Base-by-base conservation (phyloP, 2,329 filamentous ascomycete species). In the Aspergillus fructus region DNA sequence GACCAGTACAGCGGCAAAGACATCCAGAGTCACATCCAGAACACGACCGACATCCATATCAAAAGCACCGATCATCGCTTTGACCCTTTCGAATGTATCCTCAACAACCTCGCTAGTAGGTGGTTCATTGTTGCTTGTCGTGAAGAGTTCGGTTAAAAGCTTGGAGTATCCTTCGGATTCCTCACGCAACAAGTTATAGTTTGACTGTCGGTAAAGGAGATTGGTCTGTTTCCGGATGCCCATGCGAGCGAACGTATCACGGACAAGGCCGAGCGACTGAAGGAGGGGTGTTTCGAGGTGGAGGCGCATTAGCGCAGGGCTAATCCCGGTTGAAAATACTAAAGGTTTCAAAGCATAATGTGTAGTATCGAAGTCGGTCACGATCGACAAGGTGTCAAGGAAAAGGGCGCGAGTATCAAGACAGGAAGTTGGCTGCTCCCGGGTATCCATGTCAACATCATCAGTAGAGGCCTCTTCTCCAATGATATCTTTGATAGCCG, bases 91-190 rank as follows among this genome's bases (percentile, higher is more conserved):
- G 67, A 96, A 97, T 0, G 92, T 92, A 67, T 92, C 88, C 65
- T 90, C 87, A 2, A 93, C 91, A 37, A 89, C 83, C 60, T 91
- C 89, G 53, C 85, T 85, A 2, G 86, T 86, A n/a, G 89, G 88
- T 21, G 87, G 86, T 54, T 89, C 86, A 60, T 84, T 86, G 65
- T 87, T 88, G 67, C 89, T 91, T 0, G 90, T 96, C 7, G 91
- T 93, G 74, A 97, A 99, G 33, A 97, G 87, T 73, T 99, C 94
- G 0, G 93, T 97, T 59, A 96, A 87, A 47, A 99, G 85, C 74
- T 99, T 99, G 0, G 94, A 93, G 71, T 96, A 99, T 41, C 96
- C 94, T 76, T 99, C 94, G 0, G 91, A 91, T 75, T 99, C 94
- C 77, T 99, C 94, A 45, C 94, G 88, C 19, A 99, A 80, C 7